Evolutionary conservation across 257 asterid species (phyloP).

Genomic region (Solanum raphanifolium): DNA sequence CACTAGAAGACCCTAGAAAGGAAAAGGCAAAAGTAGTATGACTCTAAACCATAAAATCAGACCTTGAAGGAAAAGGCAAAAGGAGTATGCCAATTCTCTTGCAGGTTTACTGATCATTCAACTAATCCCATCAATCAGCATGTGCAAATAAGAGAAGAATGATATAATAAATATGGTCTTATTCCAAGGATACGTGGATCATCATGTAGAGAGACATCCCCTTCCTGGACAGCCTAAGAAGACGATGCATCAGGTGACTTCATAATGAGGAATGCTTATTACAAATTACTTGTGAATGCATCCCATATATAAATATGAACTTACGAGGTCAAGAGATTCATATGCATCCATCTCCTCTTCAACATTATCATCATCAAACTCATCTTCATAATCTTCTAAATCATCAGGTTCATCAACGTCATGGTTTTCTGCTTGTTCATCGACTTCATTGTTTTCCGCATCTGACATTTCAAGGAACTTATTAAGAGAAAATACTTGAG

Average conservation of each 20-base stretch:
- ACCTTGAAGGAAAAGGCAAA: neutral
- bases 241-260: neutral
- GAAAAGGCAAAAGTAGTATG: neutral
- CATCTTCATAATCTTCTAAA: conserved; percentile 3
- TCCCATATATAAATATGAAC: neutral
- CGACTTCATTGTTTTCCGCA: neutral
- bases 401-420: conserved; percentile 1
- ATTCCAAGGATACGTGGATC: conserved; percentile 58
- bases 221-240: conserved; percentile 44
- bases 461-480: neutral
- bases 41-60: neutral
- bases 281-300: neutral
- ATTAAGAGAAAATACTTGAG: neutral
- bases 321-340: conserved; percentile 44
- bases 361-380: conserved; percentile 47
- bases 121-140: neutral
- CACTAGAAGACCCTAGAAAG: neutral
- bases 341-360: conserved; percentile 53
- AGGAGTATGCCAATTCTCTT: neutral
- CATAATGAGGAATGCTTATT: neutral
- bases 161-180: neutral
- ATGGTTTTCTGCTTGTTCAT: neutral
- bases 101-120: neutral
- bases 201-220: conserved; percentile 24
- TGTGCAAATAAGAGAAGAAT: neutral